Evolutionary conservation across 2,329 filamentous ascomycete genomes (phyloP).

Genomic region (Zelopaecilomyces penicillatus): DNA sequence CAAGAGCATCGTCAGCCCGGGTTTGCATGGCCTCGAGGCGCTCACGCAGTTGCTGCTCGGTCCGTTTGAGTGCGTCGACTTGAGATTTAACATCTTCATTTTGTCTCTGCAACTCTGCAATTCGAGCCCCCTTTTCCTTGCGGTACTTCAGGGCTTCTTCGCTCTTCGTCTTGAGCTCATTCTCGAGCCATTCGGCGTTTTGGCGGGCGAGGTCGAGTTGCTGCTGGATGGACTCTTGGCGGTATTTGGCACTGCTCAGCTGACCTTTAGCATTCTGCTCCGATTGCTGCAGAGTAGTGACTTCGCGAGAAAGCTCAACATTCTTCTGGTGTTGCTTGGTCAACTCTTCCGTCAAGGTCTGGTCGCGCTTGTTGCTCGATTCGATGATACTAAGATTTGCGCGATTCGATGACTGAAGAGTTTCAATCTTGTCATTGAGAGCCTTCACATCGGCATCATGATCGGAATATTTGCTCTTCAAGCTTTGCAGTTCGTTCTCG

Average conservation of each 20-base stretch:
- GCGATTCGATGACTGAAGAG: slow-evolving; percentile 84
- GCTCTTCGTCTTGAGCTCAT: slow-evolving; percentile 82
- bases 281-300: slow-evolving; percentile 72
- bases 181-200: slow-evolving; percentile 89
- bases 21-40: slow-evolving; percentile 76
- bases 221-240: slow-evolving; percentile 82
- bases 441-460: slow-evolving; percentile 57
- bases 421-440: slow-evolving; percentile 73
- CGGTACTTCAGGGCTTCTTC: slow-evolving; percentile 81
- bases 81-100: slow-evolving; percentile 77
- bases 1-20: slow-evolving; percentile 77
- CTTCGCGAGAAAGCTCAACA: slow-evolving; percentile 72
- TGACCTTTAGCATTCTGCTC: slow-evolving; percentile 75
- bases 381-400: slow-evolving; percentile 85
- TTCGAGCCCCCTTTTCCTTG: slow-evolving; percentile 87
- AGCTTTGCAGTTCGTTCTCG: slow-evolving; percentile 63
- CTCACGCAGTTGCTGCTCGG: slow-evolving; percentile 70
- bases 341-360: slow-evolving; percentile 77
- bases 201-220: slow-evolving; percentile 82
- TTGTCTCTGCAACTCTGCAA: slow-evolving; percentile 78
- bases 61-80: slow-evolving; percentile 68
- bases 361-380: slow-evolving; percentile 78
- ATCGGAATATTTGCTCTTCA: slow-evolving; percentile 9
- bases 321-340: slow-evolving; percentile 84
- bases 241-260: slow-evolving; percentile 75